A percentile compares a stretch with the other conserved stretches of the same genome.
phyloP scores from a whole-genome alignment of 2,329 filamentous ascomycete genomes.

The Diaporthe sp. region DNA sequence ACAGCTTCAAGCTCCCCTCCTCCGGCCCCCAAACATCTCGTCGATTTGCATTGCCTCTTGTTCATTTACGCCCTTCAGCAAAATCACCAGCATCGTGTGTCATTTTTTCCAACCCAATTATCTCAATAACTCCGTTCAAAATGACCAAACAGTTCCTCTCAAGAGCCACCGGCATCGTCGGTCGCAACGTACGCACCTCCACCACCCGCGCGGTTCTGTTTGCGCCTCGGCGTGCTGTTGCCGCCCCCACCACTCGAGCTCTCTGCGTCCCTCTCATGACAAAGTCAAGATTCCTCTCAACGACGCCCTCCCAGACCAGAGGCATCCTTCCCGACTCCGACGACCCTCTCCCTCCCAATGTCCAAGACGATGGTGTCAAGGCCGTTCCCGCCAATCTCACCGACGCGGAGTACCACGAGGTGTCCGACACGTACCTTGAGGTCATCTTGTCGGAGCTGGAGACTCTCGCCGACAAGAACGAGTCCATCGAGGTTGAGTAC shows the following conservation, averaged over 20 bases:
- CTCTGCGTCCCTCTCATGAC: neutral
- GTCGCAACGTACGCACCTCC: constrained; percentile 36
- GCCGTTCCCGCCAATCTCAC: constrained; percentile 72
- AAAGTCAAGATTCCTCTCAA: constrained; percentile 48
- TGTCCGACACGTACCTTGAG: constrained; percentile 82
- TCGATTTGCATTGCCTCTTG: neutral
- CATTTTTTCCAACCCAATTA: neutral
- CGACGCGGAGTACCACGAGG: constrained; percentile 80
- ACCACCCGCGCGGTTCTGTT: constrained; percentile 27
- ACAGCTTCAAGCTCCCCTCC: constrained; percentile 24
- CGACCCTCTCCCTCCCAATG: constrained; percentile 64
- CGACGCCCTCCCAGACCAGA: constrained; percentile 53
- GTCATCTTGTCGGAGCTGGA: constrained; percentile 74
- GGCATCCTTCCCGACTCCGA: constrained; percentile 73
- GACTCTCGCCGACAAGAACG: constrained; percentile 77
- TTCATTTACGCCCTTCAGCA: neutral
- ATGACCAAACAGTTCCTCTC: constrained; percentile 41
- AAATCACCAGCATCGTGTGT: neutral
- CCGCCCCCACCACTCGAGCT: neutral
- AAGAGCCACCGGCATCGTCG: constrained; percentile 32
- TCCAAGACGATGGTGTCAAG: constrained; percentile 48
- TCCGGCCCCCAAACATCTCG: neutral
- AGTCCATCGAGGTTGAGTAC: constrained; percentile 90
- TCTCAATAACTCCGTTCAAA: neutral
- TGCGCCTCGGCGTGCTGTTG: constrained; percentile 27